Evolutionary conservation across 768 basidiomycete genomes (phyloP).

Genomic region (Obba rivulosa): DNA sequence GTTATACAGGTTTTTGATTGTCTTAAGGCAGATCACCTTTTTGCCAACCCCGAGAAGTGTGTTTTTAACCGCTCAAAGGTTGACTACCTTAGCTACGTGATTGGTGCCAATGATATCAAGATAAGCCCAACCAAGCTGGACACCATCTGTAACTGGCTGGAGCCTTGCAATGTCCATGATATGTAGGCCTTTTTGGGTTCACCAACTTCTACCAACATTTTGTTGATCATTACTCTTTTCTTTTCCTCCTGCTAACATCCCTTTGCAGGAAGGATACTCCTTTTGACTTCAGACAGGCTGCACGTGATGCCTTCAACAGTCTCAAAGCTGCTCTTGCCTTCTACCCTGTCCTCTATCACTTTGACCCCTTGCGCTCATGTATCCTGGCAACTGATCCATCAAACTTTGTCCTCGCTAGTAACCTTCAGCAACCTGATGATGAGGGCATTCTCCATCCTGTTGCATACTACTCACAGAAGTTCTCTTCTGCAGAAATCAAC

Average conservation of each 20-base stretch:
- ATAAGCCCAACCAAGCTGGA: constrained; percentile 32
- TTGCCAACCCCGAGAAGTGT: constrained; percentile 34
- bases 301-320: background rate
- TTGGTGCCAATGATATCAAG: constrained; percentile 12
- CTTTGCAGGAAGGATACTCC: constrained; percentile 10
- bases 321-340: background rate
- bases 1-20: constrained; percentile 20
- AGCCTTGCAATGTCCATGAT: constrained; percentile 10
- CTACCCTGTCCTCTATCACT: constrained; percentile 7
- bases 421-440: constrained; percentile 19
- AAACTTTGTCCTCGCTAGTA: constrained; percentile 21
- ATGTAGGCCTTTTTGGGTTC: constrained; percentile 25
- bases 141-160: constrained; percentile 26
- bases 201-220: constrained; percentile 28
- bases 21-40: constrained; percentile 29
- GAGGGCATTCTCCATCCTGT: constrained; percentile 8
- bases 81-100: constrained; percentile 28
- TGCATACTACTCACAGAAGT: constrained; percentile 8
- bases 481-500: constrained; percentile 23
- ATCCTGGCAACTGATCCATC: constrained; percentile 16
- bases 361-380: constrained; percentile 8
- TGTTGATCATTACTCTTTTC: constrained; percentile 22
- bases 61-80: constrained; percentile 20
- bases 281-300: constrained; percentile 10
- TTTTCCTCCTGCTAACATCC: constrained; percentile 16